A percentile compares a stretch with the other conserved stretches of the same genome.
Conservation (phyloP, 352 stramenopile genomes). For the Thalassiosira hispida region DNA sequence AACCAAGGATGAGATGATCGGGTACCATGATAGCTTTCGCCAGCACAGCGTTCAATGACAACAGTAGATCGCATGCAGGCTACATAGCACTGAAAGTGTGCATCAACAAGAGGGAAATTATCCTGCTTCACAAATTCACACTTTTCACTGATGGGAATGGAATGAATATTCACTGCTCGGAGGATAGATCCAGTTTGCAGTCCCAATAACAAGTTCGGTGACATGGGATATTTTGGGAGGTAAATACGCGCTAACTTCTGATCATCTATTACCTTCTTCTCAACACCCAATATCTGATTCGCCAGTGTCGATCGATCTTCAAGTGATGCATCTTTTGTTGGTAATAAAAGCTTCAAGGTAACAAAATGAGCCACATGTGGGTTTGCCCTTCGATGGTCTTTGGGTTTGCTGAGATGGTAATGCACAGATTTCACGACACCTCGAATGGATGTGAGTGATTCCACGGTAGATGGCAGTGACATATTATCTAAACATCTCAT, state of each 20-base stretch:
- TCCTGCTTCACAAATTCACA: constrained; percentile 2
- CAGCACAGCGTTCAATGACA: constrained; percentile 51
- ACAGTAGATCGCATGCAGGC: constrained; percentile 68
- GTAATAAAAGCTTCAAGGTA: constrained; percentile 29
- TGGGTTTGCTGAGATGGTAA: constrained; percentile 31
- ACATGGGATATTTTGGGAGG: constrained; percentile 68
- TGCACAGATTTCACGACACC: constrained; percentile 53
- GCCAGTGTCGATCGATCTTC: neutral
- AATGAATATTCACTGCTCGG: constrained; percentile 76
- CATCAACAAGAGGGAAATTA: too few species aligned
- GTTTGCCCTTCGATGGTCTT: constrained; percentile 20
- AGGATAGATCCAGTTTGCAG: constrained; percentile 63
- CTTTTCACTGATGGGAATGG: constrained; percentile 12
- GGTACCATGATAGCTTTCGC: constrained; percentile 17
- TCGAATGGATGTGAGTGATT: constrained; percentile 44
- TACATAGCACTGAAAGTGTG: constrained; percentile 27
- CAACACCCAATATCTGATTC: constrained; percentile 8
- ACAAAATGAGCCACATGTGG: constrained; percentile 52
- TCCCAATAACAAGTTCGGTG: constrained; percentile 53
- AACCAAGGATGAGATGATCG: constrained; percentile 29
- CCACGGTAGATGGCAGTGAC: constrained; percentile 47
- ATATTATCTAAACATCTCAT: constrained; percentile 10
- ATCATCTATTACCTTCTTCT: constrained; percentile 3
- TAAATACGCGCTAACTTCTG: constrained; percentile 49
- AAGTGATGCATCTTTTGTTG: constrained; percentile 8